Conservation (phyloP, 2,329 filamentous ascomycete species). For the Ceratocystis albifundus region DNA sequence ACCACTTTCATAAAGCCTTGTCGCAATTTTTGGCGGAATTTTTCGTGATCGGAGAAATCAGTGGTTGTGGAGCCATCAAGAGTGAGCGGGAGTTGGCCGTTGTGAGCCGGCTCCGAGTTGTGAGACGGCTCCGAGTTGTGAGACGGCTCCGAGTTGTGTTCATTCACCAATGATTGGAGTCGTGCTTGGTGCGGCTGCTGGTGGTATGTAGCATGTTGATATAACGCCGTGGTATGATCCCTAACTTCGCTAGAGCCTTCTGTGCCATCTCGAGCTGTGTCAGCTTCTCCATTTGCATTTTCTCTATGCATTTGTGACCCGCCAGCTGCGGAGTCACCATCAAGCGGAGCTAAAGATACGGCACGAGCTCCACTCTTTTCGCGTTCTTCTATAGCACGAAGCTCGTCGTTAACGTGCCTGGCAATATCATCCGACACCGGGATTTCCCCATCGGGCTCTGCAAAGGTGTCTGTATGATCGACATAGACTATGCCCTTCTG, state of each 20-base stretch:
- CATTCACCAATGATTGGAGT: constrained; percentile 7
- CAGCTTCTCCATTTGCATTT: not conserved
- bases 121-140: no score
- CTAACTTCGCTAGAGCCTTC: not conserved
- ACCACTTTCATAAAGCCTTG: not conserved
- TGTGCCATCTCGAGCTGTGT: not conserved
- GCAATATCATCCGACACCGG: constrained; percentile 15
- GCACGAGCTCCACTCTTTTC: constrained; percentile 7
- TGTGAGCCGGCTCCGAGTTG: constrained; percentile 12
- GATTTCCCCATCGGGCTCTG: constrained; percentile 19
- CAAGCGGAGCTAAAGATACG: not conserved
- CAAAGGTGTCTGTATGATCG: constrained; percentile 20
- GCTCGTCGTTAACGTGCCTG: constrained; percentile 8
- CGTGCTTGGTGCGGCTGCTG: constrained; percentile 6
- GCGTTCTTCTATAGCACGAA: constrained; percentile 10
- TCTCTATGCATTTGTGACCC: not conserved
- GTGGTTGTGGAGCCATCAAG: not conserved
- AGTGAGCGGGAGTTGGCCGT: constrained; percentile 2
- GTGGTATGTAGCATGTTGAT: not conserved
- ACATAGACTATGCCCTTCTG: constrained; percentile 17
- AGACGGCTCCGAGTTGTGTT: constrained; percentile 10
- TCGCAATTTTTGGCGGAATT: not conserved
- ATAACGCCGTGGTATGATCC: not conserved
- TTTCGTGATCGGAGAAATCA: constrained; percentile 11
- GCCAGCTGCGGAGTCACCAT: not conserved